phyloP scores from a whole-genome alignment of 2,329 filamentous ascomycete genomes.

The Aspergillus ustus region DNA sequence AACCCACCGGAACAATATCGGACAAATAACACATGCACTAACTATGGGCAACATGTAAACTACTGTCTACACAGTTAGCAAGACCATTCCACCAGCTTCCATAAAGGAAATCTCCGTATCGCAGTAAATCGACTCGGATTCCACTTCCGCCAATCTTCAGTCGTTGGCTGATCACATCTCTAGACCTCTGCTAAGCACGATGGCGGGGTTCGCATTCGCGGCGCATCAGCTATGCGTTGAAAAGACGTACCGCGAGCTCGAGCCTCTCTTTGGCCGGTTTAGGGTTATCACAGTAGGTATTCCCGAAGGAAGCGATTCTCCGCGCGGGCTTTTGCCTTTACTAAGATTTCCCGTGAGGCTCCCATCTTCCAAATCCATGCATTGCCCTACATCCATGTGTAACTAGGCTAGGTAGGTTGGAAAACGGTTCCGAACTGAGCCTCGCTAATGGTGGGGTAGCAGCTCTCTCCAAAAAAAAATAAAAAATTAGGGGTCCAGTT shows the following conservation, averaged over 20 bases:
- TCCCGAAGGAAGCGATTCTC: constrained; percentile 7
- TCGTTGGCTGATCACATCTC: constrained; percentile 26
- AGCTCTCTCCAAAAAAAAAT: no score
- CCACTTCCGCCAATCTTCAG: constrained; percentile 27
- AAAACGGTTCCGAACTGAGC: no score
- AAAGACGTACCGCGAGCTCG: constrained; percentile 27
- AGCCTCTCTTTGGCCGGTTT: constrained; percentile 17
- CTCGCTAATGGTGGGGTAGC: no score
- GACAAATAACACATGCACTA: no score
- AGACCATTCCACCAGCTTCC: no score
- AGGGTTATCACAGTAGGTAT: constrained; percentile 16
- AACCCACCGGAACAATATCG: no score
- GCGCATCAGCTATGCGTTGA: constrained; percentile 26
- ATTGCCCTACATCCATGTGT: no score
- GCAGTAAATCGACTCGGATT: constrained; percentile 27
- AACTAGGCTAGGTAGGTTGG: no score
- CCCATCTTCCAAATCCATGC: no score
- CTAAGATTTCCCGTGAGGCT: not conserved
- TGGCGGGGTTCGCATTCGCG: constrained; percentile 17
- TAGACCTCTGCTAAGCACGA: constrained; percentile 2
- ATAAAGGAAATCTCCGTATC: constrained; percentile 30
- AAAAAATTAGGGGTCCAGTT: no score
- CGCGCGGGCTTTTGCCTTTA: constrained; percentile 7
- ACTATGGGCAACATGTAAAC: no score
- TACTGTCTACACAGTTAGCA: no score